Conservation (phyloP, 345 rosid species). For the Linum usitatissimum region DNA sequence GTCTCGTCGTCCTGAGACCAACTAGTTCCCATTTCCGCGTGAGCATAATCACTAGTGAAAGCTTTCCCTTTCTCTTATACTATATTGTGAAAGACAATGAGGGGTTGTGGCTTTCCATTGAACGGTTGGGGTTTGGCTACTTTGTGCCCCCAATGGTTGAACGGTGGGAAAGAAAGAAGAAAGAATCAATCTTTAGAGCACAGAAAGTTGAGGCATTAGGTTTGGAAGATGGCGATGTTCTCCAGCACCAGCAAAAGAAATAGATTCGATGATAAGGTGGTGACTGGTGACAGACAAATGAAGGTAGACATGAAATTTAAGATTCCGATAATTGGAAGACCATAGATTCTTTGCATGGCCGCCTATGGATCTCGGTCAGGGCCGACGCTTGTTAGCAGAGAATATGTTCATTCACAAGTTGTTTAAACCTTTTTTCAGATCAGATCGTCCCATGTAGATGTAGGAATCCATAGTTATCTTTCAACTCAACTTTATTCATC, state of each 20-base stretch:
- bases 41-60: neutral
- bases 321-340: neutral
- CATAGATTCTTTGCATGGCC: no score
- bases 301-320: neutral
- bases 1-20: constrained; percentile 10
- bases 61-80: neutral
- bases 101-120: neutral
- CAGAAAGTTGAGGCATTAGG: neutral
- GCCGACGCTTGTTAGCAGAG: no score
- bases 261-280: neutral
- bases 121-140: neutral
- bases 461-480: no score
- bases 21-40: constrained; percentile 18
- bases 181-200: neutral
- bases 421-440: no score
- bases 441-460: no score
- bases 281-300: neutral
- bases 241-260: neutral
- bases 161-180: neutral
- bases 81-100: neutral
- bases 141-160: neutral
- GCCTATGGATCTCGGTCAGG: no score
- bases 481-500: no score
- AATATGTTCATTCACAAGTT: no score
- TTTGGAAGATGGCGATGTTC: no score